Evolutionary conservation across 2,329 filamentous ascomycete species (phyloP).

Genomic region (Fusarium tjaetaba): DNA sequence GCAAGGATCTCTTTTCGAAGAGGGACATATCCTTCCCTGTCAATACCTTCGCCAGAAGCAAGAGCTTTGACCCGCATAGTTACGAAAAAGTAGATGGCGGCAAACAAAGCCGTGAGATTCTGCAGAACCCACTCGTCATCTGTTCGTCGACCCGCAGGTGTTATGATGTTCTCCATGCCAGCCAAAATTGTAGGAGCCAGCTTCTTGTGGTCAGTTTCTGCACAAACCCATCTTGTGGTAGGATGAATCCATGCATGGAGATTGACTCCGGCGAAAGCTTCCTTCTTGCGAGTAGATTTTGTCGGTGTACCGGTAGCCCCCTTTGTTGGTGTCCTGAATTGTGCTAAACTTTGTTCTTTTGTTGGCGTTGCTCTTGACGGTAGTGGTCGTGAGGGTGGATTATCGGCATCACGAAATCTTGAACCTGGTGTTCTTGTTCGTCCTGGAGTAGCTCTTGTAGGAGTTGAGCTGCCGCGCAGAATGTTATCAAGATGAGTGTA

Average conservation of each 20-base stretch:
- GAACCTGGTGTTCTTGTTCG: constrained; percentile 49
- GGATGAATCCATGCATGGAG: constrained; percentile 75
- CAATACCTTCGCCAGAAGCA: constrained; percentile 51
- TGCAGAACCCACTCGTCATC: constrained; percentile 60
- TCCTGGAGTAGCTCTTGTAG: constrained; percentile 41
- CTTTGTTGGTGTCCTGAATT: constrained; percentile 52
- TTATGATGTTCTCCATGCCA: constrained; percentile 70
- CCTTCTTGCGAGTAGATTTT: constrained; percentile 53
- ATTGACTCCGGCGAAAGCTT: constrained; percentile 44
- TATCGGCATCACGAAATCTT: constrained; percentile 43
- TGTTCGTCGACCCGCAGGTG: constrained; percentile 55
- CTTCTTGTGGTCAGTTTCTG: constrained; percentile 66
- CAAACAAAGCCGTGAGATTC: constrained; percentile 65
- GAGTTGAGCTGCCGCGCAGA: constrained; percentile 58
- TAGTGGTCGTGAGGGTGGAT: constrained; percentile 46
- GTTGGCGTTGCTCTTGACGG: constrained; percentile 57
- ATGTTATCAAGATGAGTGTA: constrained; percentile 82
- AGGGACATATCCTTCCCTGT: constrained; percentile 57
- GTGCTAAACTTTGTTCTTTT: constrained; percentile 57
- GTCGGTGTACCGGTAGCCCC: constrained; percentile 50
- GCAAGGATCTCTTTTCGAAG: constrained; percentile 58
- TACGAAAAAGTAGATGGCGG: constrained; percentile 70
- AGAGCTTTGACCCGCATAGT: constrained; percentile 59
- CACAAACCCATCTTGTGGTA: constrained; percentile 71
- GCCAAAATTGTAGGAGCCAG: constrained; percentile 79